Evolutionary conservation across 768 basidiomycete species (phyloP).

Genomic region (Hemileccinum impolitum): DNA sequence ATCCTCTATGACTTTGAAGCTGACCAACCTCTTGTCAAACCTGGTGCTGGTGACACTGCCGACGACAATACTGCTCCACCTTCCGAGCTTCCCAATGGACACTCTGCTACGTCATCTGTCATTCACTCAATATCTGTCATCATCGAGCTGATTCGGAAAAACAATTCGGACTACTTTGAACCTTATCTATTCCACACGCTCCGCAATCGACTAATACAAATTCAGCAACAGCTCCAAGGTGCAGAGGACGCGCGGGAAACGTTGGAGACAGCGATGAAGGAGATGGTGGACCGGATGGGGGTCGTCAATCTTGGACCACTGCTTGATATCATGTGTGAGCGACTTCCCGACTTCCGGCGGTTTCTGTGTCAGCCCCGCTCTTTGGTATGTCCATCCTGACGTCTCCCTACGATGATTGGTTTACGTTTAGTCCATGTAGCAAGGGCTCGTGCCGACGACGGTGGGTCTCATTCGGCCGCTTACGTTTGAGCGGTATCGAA

Average conservation of each 20-base stretch:
- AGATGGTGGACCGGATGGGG: constrained; percentile 81
- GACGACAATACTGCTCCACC: constrained; percentile 10
- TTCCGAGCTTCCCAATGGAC: constrained; percentile 37
- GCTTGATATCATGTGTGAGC: constrained; percentile 67
- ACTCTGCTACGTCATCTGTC: constrained; percentile 71
- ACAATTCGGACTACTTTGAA: constrained; percentile 98
- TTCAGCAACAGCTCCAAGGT: constrained; percentile 67
- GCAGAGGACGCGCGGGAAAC: constrained; percentile 61
- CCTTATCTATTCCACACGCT: constrained; percentile 94
- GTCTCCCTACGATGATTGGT: constrained; percentile 4
- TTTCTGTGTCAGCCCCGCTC: constrained; percentile 74
- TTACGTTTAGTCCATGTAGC: constrained; percentile 37
- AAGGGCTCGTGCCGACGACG: constrained; percentile 66
- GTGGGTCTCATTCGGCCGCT: constrained; percentile 75
- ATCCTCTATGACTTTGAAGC: constrained; percentile 65
- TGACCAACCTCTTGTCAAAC: constrained; percentile 17
- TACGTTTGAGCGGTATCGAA: constrained; percentile 92
- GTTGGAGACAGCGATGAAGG: constrained; percentile 68
- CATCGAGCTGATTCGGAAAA: constrained; percentile 93
- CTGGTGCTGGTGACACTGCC: constrained; percentile 7
- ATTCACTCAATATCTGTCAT: constrained; percentile 84
- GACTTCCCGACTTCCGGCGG: constrained; percentile 64
- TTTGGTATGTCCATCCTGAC: constrained; percentile 47
- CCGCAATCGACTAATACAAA: constrained; percentile 83
- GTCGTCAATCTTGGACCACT: constrained; percentile 89